These are phyloP conservation scores for Leccinum broughii DNA, from an alignment of 768 basidiomycete species.

Conservation along the genomic window DNA sequence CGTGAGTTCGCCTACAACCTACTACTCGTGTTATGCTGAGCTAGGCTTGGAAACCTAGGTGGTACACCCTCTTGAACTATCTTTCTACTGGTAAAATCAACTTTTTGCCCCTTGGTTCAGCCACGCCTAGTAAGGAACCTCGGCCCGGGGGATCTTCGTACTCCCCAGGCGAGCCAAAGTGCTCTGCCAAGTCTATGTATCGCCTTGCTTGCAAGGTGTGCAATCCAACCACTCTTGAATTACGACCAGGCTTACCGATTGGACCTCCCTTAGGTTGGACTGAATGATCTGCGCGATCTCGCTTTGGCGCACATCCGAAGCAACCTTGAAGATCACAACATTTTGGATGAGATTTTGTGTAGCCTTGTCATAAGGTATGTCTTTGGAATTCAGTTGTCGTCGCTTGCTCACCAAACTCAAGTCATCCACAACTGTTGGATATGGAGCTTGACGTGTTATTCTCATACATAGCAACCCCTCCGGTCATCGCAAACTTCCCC, in stretches of 20 bases:
- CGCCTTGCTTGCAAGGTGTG: conserved; percentile 41
- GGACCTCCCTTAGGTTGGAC: conserved; percentile 16
- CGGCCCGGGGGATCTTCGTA: neutral
- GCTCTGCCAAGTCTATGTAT: conserved; percentile 48
- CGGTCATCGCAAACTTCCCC: neutral
- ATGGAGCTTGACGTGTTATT: conserved; percentile 28
- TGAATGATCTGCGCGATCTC: conserved; percentile 16
- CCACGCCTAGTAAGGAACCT: neutral
- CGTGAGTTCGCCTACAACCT: conserved; percentile 11
- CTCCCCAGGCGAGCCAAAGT: conserved; percentile 14
- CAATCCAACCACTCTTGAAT: neutral
- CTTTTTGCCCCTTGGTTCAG: conserved; percentile 36
- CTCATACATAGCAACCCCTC: neutral
- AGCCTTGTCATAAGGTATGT: conserved; percentile 22
- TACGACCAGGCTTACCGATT: neutral
- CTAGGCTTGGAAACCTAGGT: conserved; percentile 21
- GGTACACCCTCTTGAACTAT: conserved; percentile 41
- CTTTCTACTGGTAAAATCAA: conserved; percentile 37
- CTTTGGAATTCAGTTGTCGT: neutral
- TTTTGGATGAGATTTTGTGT: conserved; percentile 25
- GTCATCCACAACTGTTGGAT: conserved; percentile 19
- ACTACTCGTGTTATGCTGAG: neutral
- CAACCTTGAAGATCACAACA: conserved; percentile 24
- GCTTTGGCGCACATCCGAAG: conserved; percentile 21
- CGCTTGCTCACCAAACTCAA: neutral